Evolutionary conservation across 177 flowering plant genomes (phyloP).

Genomic region (Telopea speciosissima): DNA sequence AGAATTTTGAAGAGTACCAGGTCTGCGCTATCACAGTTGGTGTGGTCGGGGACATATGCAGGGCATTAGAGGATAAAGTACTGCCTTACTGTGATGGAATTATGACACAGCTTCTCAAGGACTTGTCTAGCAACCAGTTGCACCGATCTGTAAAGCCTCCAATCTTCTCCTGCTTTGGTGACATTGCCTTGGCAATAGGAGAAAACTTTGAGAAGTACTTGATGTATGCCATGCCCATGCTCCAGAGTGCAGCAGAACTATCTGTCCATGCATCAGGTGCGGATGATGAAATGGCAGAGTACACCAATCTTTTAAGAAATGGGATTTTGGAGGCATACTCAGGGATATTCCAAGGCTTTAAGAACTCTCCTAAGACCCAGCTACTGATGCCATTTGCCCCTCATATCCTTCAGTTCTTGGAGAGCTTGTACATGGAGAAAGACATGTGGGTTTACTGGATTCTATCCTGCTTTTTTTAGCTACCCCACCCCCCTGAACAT

Average conservation of each 20-base stretch:
- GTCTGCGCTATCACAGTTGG: slow-evolving; percentile 66
- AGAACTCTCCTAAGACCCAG: slow-evolving; percentile 61
- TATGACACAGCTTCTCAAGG: slow-evolving; percentile 65
- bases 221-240: slow-evolving; percentile 75
- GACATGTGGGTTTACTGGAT: slow-evolving; percentile 45
- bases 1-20: slow-evolving; percentile 69
- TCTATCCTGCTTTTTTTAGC: neutral
- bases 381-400: slow-evolving; percentile 58
- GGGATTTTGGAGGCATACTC: slow-evolving; percentile 76
- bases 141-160: slow-evolving; percentile 76
- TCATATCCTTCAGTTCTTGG: slow-evolving; percentile 62
- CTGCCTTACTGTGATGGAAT: slow-evolving; percentile 63
- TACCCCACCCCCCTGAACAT: neutral
- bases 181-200: slow-evolving; percentile 63
- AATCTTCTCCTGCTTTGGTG: slow-evolving; percentile 66
- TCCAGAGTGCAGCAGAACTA: slow-evolving; percentile 64
- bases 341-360: slow-evolving; percentile 70
- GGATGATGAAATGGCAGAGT: slow-evolving; percentile 59
- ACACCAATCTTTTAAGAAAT: slow-evolving; percentile 55
- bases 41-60: slow-evolving; percentile 62
- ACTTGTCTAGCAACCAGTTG: slow-evolving; percentile 59
- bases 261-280: slow-evolving; percentile 42
- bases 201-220: slow-evolving; percentile 69
- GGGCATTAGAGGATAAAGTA: slow-evolving; percentile 59
- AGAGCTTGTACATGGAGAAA: slow-evolving; percentile 51